phyloP scores from a whole-genome alignment of 1,139 yeast species.

The Magnusiomyces magnusii region DNA sequence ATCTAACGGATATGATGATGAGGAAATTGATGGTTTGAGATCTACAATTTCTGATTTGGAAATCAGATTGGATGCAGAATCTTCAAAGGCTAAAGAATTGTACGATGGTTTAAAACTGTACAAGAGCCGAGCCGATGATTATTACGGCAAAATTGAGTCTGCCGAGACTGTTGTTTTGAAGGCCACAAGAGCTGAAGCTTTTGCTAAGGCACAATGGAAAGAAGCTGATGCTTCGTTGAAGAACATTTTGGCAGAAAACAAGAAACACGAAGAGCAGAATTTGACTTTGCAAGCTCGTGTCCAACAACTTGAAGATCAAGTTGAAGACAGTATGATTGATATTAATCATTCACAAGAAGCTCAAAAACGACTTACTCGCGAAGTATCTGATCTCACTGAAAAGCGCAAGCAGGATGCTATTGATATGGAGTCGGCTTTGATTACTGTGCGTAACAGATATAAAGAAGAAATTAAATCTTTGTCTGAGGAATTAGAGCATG shows the following conservation, averaged over 20 bases:
- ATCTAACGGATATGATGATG: constrained; percentile 11
- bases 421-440: constrained; percentile 24
- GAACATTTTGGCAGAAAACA: constrained; percentile 51
- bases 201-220: constrained; percentile 47
- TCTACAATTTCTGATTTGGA: constrained; percentile 23
- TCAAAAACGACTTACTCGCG: constrained; percentile 41
- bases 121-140: constrained; percentile 67
- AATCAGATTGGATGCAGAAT: constrained; percentile 48
- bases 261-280: constrained; percentile 49
- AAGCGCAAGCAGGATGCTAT: constrained; percentile 25
- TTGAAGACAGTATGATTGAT: constrained; percentile 54
- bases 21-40: constrained; percentile 18
- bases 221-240: constrained; percentile 49
- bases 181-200: constrained; percentile 53
- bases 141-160: constrained; percentile 62
- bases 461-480: constrained; percentile 51
- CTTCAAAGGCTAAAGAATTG: constrained; percentile 46
- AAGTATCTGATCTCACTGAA: constrained; percentile 35
- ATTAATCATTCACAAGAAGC: constrained; percentile 45
- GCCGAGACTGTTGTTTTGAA: constrained; percentile 69
- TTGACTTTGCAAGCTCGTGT: constrained; percentile 50
- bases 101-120: constrained; percentile 51
- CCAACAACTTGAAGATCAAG: constrained; percentile 47
- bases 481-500: constrained; percentile 50
- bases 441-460: constrained; percentile 37